Evolutionary conservation across 176 grass and related monocot genomes (phyloP).

Genomic region (Zea luxurians): DNA sequence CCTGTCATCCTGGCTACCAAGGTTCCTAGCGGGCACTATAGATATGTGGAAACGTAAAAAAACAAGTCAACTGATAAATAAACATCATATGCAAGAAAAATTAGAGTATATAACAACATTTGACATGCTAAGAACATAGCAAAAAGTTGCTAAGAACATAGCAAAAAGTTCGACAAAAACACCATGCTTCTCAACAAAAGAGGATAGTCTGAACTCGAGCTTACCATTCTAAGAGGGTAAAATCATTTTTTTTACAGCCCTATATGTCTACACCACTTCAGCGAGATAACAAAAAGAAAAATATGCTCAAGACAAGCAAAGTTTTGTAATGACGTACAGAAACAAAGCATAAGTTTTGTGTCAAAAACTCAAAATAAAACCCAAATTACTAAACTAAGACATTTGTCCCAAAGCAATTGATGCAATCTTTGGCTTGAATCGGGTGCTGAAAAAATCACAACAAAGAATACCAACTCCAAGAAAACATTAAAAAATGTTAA

Average conservation of each 20-base stretch:
- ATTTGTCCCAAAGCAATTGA: neutral
- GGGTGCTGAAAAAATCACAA: neutral
- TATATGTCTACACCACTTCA: neutral
- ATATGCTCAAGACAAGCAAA: neutral
- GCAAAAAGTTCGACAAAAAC: neutral
- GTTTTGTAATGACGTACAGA: neutral
- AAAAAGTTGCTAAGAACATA: neutral
- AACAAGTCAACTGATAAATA: neutral
- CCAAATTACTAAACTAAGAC: neutral
- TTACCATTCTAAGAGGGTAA: neutral
- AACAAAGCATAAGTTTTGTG: neutral
- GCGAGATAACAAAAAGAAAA: neutral
- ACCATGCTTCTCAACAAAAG: neutral
- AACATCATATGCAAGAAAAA: neutral
- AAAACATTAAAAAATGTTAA: neutral
- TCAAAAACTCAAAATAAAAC: neutral
- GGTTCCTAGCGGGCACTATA: neutral
- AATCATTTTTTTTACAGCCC: neutral
- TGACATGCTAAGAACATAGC: slow-evolving; percentile 10
- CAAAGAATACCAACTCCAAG: neutral
- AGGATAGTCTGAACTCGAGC: neutral
- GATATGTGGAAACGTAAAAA: slow-evolving; percentile 9
- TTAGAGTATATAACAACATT: neutral
- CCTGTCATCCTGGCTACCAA: neutral
- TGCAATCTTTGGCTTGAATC: neutral